Evolutionary conservation across 2,329 filamentous ascomycete genomes (phyloP).

Genomic region (Thelonectria olida): DNA sequence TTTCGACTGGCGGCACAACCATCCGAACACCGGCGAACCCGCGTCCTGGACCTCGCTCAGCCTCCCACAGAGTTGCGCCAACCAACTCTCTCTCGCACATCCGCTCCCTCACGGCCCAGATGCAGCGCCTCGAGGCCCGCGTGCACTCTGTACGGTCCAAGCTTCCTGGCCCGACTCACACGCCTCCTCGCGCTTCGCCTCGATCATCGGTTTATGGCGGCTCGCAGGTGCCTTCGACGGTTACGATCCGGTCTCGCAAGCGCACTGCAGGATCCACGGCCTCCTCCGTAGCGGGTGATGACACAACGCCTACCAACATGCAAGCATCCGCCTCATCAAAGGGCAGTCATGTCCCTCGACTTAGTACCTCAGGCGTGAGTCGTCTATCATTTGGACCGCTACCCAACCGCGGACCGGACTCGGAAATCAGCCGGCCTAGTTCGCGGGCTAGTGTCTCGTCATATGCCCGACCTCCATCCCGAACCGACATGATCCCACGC

Average conservation of each 20-base stretch:
- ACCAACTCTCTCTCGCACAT: conserved; percentile 89
- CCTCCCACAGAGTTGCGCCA: conserved; percentile 61
- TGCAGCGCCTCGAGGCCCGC: conserved; percentile 94
- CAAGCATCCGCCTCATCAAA: conserved; percentile 48
- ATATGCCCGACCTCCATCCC: conserved; percentile 63
- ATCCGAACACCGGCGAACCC: conserved; percentile 57
- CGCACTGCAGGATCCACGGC: conserved; percentile 67
- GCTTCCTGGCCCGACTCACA: conserved; percentile 81
- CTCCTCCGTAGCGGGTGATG: conserved; percentile 61
- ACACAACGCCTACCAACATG: conserved; percentile 58
- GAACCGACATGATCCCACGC: conserved; percentile 65
- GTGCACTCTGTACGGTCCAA: conserved; percentile 93
- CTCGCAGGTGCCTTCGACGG: conserved; percentile 60
- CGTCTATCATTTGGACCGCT: conserved; percentile 71
- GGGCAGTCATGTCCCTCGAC: conserved; percentile 63
- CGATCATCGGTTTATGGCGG: conserved; percentile 57
- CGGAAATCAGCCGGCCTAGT: conserved; percentile 67
- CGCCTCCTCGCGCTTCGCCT: conserved; percentile 84
- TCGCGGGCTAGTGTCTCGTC: conserved; percentile 74
- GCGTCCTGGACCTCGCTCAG: conserved; percentile 65
- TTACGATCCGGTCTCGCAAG: conserved; percentile 76
- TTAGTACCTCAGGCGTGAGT: conserved; percentile 70
- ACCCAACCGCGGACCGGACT: conserved; percentile 63
- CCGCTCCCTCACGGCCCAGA: conserved; percentile 91
- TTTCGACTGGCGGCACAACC: conserved; percentile 57